Base-by-base conservation (phyloP, 1,139 yeast species). In the Meyerozyma smithsonii region DNA sequence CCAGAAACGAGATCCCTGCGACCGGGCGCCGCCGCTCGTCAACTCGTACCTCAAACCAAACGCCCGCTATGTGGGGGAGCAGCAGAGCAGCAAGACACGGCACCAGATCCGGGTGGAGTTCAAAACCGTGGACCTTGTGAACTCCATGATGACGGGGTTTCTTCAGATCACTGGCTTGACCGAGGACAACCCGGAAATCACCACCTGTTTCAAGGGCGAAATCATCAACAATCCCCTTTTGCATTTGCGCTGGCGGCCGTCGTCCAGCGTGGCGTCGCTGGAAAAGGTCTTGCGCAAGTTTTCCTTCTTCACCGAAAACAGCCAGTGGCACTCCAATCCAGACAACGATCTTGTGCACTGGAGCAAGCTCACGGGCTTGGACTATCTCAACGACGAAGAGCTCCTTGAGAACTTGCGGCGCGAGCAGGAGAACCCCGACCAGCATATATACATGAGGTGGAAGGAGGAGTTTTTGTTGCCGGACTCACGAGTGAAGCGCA, bases 201-300 rank as follows among this genome's bases (percentile, higher is more conserved):
- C 87, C 11, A 90, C 97, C 0, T 89, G 83, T 55, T 90, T 90
- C 64, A 87, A 81, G 51, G 94, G 90, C 4, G 96, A 86, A 55
- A 84, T 89, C 46, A 79, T 89, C 34, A 84, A 88, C 47, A 46
- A 81, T 72, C 59, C 78, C 51, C 52, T 67, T 40, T 16, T 39
- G 43, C 36, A 46, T 45, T 17, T 41, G 42, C 15, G 35, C 30
- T 17, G 39, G 18, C 51, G 54, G 37, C 39, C 39, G 17, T 36
- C 42, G 24, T 49, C 52, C 7, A 39, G 42, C 28, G 57, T 77
- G 72, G 49, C 62, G 56, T 28, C 60, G 62, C 41, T 64, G 55
- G 64, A 61, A 46, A 49, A 52, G 23, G 56, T 66, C 21, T 40
- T 53, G 36, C 56, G 55, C 36, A 50, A 51, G 20, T 70, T 62